These are phyloP conservation scores for Russula brevipes DNA, from an alignment of 768 basidiomycete species.

Conservation along the genomic window DNA sequence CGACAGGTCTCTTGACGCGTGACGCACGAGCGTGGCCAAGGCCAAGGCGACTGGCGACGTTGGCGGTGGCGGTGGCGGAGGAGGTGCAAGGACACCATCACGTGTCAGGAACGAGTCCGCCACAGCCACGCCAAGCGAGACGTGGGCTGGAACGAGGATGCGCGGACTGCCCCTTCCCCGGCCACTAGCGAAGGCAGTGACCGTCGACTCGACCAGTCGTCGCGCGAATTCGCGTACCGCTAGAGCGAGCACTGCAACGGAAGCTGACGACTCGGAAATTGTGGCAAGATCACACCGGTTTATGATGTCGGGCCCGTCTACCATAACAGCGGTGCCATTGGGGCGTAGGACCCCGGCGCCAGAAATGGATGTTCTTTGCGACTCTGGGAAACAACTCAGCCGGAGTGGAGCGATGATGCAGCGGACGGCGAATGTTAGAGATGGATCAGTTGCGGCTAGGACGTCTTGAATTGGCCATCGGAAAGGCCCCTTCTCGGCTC, in stretches of 20 bases:
- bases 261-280: neutral
- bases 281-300: neutral
- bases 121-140: conserved; percentile 11
- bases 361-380: neutral
- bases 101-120: conserved; percentile 9
- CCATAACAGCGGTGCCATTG: neutral
- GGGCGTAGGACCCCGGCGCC: conserved; percentile 1
- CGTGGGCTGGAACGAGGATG: conserved; percentile 12
- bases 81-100: neutral
- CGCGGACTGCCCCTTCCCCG: neutral
- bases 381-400: conserved; percentile 10
- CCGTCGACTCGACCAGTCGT: conserved; percentile 4
- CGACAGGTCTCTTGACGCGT: neutral
- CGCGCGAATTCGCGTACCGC: conserved; percentile 18
- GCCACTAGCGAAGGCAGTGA: conserved; percentile 11
- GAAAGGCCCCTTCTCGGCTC: neutral
- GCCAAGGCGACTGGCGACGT: neutral
- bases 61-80: neutral
- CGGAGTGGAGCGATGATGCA: conserved; percentile 8
- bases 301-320: neutral
- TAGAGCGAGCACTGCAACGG: conserved; percentile 19
- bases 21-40: conserved; percentile 10
- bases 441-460: conserved; percentile 30
- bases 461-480: conserved; percentile 25
- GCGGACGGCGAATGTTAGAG: conserved; percentile 27